These are phyloP conservation scores for Paramecium tetraurelia DNA, from an alignment of 73 alveolate species.

Conservation along the genomic window DNA sequence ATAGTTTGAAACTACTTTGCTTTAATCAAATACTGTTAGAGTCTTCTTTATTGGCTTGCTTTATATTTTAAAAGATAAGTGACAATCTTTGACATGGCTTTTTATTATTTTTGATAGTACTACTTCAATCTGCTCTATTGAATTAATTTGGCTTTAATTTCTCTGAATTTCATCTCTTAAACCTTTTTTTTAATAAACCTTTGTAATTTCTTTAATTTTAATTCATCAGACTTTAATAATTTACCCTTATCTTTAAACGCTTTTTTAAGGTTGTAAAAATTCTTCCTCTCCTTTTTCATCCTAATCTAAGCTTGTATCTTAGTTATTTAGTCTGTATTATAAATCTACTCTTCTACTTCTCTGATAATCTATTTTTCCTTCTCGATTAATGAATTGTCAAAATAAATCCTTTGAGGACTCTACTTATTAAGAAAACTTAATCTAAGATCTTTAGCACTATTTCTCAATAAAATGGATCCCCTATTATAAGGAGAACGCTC, in stretches of 20 bases:
- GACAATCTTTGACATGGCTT: background rate
- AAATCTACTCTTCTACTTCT: constrained; percentile 18
- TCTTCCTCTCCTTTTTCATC: constrained; percentile 31
- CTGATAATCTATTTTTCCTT: background rate
- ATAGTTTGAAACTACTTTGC: background rate
- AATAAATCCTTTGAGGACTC: background rate
- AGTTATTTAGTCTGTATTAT: background rate
- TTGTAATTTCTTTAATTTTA: constrained; percentile 3
- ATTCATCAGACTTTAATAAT: background rate
- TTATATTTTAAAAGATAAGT: background rate
- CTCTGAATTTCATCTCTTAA: background rate
- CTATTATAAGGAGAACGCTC: background rate
- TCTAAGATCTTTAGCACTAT: background rate
- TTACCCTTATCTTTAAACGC: background rate
- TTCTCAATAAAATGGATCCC: background rate
- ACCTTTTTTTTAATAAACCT: background rate
- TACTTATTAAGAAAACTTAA: background rate
- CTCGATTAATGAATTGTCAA: background rate
- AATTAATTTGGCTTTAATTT: background rate
- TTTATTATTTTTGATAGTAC: background rate
- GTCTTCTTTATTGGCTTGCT: background rate
- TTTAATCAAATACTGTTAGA: background rate
- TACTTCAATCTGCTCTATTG: background rate
- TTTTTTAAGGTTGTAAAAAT: background rate
- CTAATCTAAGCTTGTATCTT: constrained; percentile 1